phyloP scores from a whole-genome alignment of 139 green algal genomes.

The Picochlorum sp. region DNA sequence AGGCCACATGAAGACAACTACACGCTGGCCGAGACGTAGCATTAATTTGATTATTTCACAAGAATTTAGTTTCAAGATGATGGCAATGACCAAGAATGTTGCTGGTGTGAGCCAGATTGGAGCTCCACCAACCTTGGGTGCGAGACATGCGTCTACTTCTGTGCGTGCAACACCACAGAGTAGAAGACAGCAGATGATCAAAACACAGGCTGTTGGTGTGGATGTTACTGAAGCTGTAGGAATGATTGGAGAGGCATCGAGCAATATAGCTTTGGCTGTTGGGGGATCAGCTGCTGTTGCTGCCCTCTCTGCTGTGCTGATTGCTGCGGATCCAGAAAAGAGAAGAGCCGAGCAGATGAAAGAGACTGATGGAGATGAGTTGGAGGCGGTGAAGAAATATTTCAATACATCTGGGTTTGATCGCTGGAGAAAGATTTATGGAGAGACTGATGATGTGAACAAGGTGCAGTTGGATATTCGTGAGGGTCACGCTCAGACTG shows the following conservation, averaged over 20 bases:
- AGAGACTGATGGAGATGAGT: slow-evolving; percentile 79
- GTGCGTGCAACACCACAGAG: no score
- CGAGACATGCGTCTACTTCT: no score
- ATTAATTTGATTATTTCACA: no score
- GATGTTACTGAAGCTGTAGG: slow-evolving; percentile 8
- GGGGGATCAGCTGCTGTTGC: slow-evolving; percentile 57
- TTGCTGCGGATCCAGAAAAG: slow-evolving; percentile 73
- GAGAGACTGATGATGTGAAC: slow-evolving; percentile 97
- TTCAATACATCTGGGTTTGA: slow-evolving; percentile 93
- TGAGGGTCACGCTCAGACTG: slow-evolving; percentile 85
- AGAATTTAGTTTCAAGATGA: no score
- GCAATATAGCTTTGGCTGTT: slow-evolving; percentile 38
- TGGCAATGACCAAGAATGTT: no score
- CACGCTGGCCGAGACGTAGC: no score
- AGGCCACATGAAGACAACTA: no score
- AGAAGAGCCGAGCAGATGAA: slow-evolving; percentile 61
- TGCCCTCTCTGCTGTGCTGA: slow-evolving; percentile 54
- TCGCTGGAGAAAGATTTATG: slow-evolving; percentile 98
- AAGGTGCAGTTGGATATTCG: slow-evolving; percentile 96
- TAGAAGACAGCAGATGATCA: no score
- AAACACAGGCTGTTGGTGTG: background rate
- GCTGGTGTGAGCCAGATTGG: no score
- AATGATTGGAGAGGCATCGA: slow-evolving; percentile 11
- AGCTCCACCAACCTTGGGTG: no score
- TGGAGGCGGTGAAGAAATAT: slow-evolving; percentile 88